Percentiles rank a stretch among this genome's conserved stretches.
Conservation (phyloP, 495 filamentous ascomycete species). For the Xylaria bambusicola region DNA sequence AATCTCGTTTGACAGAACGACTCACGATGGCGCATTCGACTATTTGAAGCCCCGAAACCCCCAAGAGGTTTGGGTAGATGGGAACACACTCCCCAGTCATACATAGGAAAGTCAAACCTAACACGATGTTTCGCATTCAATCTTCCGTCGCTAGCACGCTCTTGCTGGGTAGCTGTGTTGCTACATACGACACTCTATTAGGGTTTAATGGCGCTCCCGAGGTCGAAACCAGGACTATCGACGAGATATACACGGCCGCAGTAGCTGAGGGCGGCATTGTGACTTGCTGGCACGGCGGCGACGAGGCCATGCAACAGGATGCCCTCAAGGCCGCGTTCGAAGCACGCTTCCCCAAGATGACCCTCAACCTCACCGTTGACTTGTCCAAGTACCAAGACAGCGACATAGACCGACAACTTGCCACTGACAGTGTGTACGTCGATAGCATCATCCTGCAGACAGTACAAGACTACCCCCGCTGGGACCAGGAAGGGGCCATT, state of each 20-base stretch:
- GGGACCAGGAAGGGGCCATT: constrained; percentile 36
- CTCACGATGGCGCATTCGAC: neutral
- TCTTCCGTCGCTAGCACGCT: neutral
- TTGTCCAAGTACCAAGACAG: constrained; percentile 41
- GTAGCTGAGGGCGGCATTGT: constrained; percentile 34
- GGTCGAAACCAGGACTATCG: constrained; percentile 36
- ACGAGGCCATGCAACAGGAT: constrained; percentile 32
- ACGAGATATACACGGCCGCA: constrained; percentile 39
- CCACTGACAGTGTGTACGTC: constrained; percentile 26
- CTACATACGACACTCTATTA: constrained; percentile 16
- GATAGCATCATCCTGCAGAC: constrained; percentile 38
- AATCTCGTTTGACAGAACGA: neutral
- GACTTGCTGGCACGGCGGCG: constrained; percentile 34
- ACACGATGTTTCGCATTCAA: constrained; percentile 2
- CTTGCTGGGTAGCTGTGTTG: neutral
- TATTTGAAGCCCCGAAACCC: neutral
- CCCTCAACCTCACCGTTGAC: constrained; percentile 42
- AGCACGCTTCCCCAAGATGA: constrained; percentile 35
- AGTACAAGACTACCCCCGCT: constrained; percentile 40
- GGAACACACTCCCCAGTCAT: neutral
- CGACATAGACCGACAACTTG: constrained; percentile 32
- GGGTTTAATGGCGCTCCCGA: constrained; percentile 13
- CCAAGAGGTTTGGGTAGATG: neutral
- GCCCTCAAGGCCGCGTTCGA: constrained; percentile 32
- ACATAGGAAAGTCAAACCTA: neutral